Evolutionary conservation across 306 rosid species (phyloP), one percentile per base, ranked within the genome.

Genomic region (Quercus wislizeni): DNA sequence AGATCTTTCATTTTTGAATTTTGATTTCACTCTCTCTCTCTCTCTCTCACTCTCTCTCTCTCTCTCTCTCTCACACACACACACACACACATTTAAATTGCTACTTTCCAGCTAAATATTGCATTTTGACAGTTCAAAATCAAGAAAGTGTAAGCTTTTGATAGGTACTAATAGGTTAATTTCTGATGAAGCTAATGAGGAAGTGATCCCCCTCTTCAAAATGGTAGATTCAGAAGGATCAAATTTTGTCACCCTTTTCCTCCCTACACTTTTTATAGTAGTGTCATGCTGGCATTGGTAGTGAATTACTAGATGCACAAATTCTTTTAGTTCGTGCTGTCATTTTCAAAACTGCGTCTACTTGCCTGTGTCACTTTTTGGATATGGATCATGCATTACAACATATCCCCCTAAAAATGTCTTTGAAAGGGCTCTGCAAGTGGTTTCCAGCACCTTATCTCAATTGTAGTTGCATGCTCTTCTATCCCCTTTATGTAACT

Each of bases 1-100:
- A 67, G 38, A 58, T 49, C 18, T 76, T 69, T 80, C 31, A 28
- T 73, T 43, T 64, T 54, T 18, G 71, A 25, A 74, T 20, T 71
- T 64, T 19, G 20, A 57, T 38, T 35, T 20, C 41, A 63, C 13
- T 30, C 52, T 58, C 23, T 5, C 13, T 1, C 19, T 69, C 43
- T 38, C 46, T 38, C 46, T 38, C 46, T 38, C 10, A 7, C 43
- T 38, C 43, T 35, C 43, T 3, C 31, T 2, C 30, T 5, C 13
- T 1, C 19, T 69, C 43, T 38, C 46, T 38, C 46, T 38, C 46
- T 38, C 33, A 31, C 35, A 5, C 38, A 33, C 38, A 33, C 38
- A 33, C 6, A 4, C 38, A 33, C 5, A 33, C 5, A 7, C 10
- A 38, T 38, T 7, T 41, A 41, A 70, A 64, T 25, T 10, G 5